Conservation (phyloP, 2,329 filamentous ascomycete species). For the Botryotinia convoluta region DNA sequence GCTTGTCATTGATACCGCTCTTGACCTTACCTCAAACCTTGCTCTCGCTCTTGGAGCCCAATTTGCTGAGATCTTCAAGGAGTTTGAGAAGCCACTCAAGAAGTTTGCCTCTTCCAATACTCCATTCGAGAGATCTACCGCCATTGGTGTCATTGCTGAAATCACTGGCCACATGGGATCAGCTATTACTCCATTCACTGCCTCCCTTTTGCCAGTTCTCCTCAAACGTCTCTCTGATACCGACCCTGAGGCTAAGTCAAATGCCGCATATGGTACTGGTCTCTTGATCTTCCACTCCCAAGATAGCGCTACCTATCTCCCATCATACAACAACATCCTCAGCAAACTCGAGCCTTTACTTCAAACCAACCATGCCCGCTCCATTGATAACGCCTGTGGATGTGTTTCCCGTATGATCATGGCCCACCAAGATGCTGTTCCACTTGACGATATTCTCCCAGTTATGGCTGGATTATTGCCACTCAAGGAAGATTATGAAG, state of each 20-base stretch:
- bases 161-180: constrained; percentile 80
- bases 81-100: constrained; percentile 88
- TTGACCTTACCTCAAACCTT: constrained; percentile 85
- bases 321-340: constrained; percentile 74
- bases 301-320: constrained; percentile 66
- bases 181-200: constrained; percentile 78
- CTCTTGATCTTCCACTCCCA: constrained; percentile 79
- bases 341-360: constrained; percentile 83
- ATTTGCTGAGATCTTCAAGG: constrained; percentile 89
- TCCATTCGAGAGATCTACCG: constrained; percentile 81
- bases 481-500: constrained; percentile 89
- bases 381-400: constrained; percentile 90
- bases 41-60: constrained; percentile 75
- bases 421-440: constrained; percentile 78
- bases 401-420: constrained; percentile 91
- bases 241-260: constrained; percentile 89
- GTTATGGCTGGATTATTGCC: constrained; percentile 76
- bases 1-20: constrained; percentile 90
- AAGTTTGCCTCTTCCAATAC: constrained; percentile 86
- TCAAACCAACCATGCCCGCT: constrained; percentile 71
- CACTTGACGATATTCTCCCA: constrained; percentile 78
- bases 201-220: constrained; percentile 72
- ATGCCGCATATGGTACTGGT: constrained; percentile 88
- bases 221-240: constrained; percentile 85
- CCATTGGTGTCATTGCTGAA: constrained; percentile 90